phyloP scores from a whole-genome alignment of 441 rosid species.

The Arabidopsis lyrata region DNA sequence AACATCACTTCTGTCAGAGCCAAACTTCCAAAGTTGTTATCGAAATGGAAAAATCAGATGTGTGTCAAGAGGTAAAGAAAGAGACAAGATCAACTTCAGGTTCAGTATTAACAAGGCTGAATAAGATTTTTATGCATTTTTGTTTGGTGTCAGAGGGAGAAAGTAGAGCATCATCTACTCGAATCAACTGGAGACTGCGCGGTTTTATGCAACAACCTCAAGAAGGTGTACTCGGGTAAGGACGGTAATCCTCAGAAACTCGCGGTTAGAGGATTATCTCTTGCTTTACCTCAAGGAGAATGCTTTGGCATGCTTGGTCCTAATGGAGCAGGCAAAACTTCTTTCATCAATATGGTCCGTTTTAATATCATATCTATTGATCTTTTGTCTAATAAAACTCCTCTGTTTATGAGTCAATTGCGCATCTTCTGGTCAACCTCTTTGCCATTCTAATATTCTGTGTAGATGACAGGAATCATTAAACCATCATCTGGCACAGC shows the following conservation, averaged over 20 bases:
- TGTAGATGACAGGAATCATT: slow-evolving; percentile 91
- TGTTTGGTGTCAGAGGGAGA: slow-evolving; percentile 70
- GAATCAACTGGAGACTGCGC: slow-evolving; percentile 61
- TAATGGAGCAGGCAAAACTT: slow-evolving; percentile 98
- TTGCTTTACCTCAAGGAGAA: slow-evolving; percentile 90
- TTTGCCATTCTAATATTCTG: neutral
- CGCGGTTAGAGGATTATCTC: slow-evolving; percentile 88
- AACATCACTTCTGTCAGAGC: slow-evolving; percentile 51
- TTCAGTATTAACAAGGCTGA: slow-evolving; percentile 13
- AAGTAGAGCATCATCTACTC: slow-evolving; percentile 75
- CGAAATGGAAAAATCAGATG: slow-evolving; percentile 85
- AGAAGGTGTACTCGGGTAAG: slow-evolving; percentile 78
- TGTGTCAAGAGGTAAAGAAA: slow-evolving; percentile 79
- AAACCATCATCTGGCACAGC: slow-evolving; percentile 91
- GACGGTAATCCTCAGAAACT: slow-evolving; percentile 89
- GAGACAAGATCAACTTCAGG: slow-evolving; percentile 7
- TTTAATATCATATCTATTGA: neutral
- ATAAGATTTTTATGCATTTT: neutral
- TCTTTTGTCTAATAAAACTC: neutral
- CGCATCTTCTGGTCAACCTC: neutral
- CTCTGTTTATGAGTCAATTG: neutral
- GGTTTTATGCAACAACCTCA: slow-evolving; percentile 74
- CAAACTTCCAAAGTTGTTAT: slow-evolving; percentile 75
- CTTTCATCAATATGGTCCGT: slow-evolving; percentile 90
- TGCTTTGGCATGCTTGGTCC: slow-evolving; percentile 99